Base-by-base conservation (phyloP, 305 asterid species). In the Fraxinus nigra region DNA sequence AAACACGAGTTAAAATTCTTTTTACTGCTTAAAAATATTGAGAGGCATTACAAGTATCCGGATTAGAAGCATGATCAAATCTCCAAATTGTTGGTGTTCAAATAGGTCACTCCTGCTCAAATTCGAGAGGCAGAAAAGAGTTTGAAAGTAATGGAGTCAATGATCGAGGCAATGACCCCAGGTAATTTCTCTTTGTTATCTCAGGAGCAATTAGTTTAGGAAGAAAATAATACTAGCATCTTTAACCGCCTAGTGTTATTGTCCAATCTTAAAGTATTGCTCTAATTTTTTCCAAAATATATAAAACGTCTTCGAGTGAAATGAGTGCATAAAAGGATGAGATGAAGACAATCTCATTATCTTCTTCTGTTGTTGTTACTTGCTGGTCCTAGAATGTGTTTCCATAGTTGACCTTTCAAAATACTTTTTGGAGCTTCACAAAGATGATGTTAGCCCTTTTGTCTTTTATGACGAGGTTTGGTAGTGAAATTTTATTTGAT, bases 121-220 rank as follows among this genome's bases (percentile, higher is more conserved):
- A 91, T 95, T 86, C 95, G 99, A 81, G 98, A 95, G 79, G 97
- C 99, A 11, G 99, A 96, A 83, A 96, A 93, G 93, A 94, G 79
- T 87, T 74, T 87, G 89, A 82, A 86, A 87, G 80, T 96, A 67
- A 96, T 96, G 99, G 99, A 96, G 83, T 91, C 97, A 30, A 94
- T 96, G 97, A 94, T 96, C 16, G 98, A 96, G 88, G 99, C 79
- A 70, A 96, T 96, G 99, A 93, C 98, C 30, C 94, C 97, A 85
- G 98, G 99, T 95, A 72, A 75, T 79, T 54, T 82, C 61, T 76
- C 67, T 37, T 77, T 67, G 11, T 75, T 63, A 70, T 33, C 13
- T 72, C 61, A 18, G 14, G 40, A 11, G 38, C 43, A 61, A 69
- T 74, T 26, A 34, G 16, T 46, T 38, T 82, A 43, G 43, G 46